Percentiles rank a stretch among this genome's conserved stretches.
Conservation (phyloP, 371 early-diverging fungal genomes). For the Rhizopus sp. region DNA sequence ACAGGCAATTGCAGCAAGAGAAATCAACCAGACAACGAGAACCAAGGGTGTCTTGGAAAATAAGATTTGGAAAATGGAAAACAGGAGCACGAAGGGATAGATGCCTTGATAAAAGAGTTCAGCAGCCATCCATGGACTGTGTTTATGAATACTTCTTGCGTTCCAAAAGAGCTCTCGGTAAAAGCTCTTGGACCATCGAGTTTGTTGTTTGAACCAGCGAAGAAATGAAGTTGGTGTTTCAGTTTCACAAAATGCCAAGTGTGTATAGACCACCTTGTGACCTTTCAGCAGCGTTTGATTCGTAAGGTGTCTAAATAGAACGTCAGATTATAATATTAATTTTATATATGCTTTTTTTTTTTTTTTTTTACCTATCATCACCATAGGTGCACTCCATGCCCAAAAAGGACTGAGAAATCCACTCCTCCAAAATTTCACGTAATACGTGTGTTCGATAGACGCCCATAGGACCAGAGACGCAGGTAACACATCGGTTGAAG, state of each 20-base stretch:
- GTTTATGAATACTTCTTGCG: conserved; percentile 56
- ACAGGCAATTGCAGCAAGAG: conserved; percentile 42
- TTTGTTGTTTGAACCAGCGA: conserved; percentile 70
- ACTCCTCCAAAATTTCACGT: conserved; percentile 56
- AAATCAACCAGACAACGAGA: conserved; percentile 52
- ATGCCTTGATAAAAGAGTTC: conserved; percentile 64
- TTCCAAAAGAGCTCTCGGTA: conserved; percentile 66
- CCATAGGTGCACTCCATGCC: conserved; percentile 70
- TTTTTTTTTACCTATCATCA: conserved; percentile 59
- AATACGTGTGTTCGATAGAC: conserved; percentile 58
- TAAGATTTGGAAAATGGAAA: conserved; percentile 52
- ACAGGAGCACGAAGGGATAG: conserved; percentile 66
- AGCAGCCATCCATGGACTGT: conserved; percentile 70
- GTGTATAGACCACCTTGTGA: conserved; percentile 60
- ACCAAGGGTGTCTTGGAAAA: conserved; percentile 39
- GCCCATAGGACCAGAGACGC: conserved; percentile 73
- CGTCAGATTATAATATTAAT: neutral
- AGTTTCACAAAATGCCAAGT: conserved; percentile 64
- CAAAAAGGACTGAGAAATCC: conserved; percentile 61
- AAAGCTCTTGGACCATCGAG: conserved; percentile 72
- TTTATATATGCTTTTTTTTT: neutral
- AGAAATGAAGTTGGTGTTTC: conserved; percentile 62
- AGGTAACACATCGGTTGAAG: conserved; percentile 62
- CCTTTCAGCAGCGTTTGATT: conserved; percentile 59
- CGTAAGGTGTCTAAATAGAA: conserved; percentile 51